Evolutionary conservation across 495 filamentous ascomycete genomes (phyloP).

Genomic region (Chaetomium tenue): DNA sequence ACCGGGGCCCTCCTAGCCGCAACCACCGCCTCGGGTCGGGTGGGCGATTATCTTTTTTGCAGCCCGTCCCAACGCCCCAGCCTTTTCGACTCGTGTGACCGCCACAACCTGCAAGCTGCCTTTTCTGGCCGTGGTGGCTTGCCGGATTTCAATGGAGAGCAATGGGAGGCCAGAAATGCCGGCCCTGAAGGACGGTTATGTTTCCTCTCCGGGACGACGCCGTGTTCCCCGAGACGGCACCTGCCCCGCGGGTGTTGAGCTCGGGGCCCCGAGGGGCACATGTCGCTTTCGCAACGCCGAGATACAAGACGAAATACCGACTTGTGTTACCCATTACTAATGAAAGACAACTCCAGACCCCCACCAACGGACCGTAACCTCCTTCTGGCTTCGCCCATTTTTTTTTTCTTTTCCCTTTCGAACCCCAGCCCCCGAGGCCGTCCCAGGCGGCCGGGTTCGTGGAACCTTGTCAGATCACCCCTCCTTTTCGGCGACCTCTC

Average conservation of each 20-base stretch:
- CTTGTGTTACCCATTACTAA: not conserved
- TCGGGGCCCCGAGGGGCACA: not conserved
- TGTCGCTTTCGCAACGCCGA: not conserved
- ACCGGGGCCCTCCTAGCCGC: constrained; percentile 33
- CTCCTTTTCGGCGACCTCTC: constrained; percentile 17
- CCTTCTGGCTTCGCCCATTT: not conserved
- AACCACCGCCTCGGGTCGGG: constrained; percentile 33
- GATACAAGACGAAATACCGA: not conserved
- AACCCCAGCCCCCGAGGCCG: constrained; percentile 14
- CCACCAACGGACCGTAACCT: constrained; percentile 8
- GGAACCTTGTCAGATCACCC: constrained; percentile 13
- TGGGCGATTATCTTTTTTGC: constrained; percentile 13
- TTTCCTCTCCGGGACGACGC: not conserved
- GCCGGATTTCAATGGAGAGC: not conserved
- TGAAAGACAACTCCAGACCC: constrained; percentile 8
- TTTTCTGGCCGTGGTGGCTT: constrained; percentile 16
- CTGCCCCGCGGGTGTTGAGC: not conserved
- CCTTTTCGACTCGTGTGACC: constrained; percentile 5
- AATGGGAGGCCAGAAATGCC: not conserved
- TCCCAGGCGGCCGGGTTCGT: constrained; percentile 27
- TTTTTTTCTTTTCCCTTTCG: not conserved
- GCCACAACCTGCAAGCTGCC: constrained; percentile 17
- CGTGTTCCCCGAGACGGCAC: not conserved
- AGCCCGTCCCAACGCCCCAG: not conserved
- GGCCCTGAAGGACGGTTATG: not conserved